These are phyloP conservation scores for Cyclotella baltica DNA, from an alignment of 108 stramenopile species.

Conservation along the genomic window DNA sequence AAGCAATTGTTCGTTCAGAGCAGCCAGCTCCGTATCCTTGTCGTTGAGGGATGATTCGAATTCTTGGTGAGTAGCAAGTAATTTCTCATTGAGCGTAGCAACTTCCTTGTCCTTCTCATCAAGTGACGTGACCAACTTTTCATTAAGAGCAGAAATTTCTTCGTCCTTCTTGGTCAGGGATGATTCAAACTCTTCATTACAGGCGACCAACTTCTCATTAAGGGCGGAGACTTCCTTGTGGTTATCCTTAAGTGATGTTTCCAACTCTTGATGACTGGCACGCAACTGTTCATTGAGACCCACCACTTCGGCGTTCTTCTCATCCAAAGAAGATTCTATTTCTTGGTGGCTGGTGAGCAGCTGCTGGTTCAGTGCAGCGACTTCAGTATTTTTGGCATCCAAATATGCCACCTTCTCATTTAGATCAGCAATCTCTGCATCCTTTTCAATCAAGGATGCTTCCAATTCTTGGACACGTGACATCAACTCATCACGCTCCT, in stretches of 20 bases:
- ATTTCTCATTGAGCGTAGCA: background rate
- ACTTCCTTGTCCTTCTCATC: background rate
- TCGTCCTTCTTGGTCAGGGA: too few relatives aligned
- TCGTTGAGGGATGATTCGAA: background rate
- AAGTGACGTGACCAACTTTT: too few relatives aligned
- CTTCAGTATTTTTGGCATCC: background rate
- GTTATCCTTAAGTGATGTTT: background rate
- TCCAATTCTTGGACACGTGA: constrained; percentile 7
- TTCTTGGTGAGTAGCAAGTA: background rate
- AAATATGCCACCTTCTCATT: too few relatives aligned
- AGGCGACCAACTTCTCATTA: background rate
- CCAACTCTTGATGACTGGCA: background rate
- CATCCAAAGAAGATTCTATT: too few relatives aligned
- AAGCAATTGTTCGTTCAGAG: background rate
- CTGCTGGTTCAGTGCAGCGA: background rate
- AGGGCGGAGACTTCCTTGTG: background rate
- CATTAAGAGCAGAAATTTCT: too few relatives aligned
- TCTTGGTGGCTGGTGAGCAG: too few relatives aligned
- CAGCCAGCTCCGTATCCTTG: background rate
- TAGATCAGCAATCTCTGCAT: background rate
- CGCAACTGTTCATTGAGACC: too few relatives aligned
- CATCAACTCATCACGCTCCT: background rate
- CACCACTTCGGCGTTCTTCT: too few relatives aligned
- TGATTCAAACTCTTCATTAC: background rate
- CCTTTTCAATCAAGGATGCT: background rate